Conservation (phyloP, 257 asterid species). For the Plectranthus barbatus region DNA sequence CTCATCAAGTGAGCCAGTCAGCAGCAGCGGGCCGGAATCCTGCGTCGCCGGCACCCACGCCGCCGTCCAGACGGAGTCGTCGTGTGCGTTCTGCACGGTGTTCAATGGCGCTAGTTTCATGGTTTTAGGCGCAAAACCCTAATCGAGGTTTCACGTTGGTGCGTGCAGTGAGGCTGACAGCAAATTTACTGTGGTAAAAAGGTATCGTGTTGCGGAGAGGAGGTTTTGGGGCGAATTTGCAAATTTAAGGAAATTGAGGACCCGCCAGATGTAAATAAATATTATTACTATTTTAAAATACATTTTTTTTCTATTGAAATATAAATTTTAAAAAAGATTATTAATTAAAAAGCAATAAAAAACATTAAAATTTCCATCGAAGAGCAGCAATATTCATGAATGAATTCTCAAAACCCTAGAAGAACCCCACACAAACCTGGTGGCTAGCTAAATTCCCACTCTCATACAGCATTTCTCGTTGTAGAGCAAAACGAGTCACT, state of each 20-base stretch:
- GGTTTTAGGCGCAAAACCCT: slow-evolving; percentile 24
- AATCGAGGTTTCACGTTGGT: slow-evolving; percentile 15
- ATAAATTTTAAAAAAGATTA: no score
- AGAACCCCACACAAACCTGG: slow-evolving; percentile 2
- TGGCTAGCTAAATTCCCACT: neutral
- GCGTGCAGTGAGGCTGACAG: slow-evolving; percentile 4
- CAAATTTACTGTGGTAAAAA: neutral
- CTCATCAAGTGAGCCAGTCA: slow-evolving; percentile 93
- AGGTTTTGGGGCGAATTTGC: neutral
- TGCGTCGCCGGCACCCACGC: slow-evolving; percentile 77
- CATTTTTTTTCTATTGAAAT: no score
- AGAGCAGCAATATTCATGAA: no score
- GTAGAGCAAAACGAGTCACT: no score
- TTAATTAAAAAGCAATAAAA: no score
- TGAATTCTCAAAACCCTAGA: slow-evolving; percentile 20
- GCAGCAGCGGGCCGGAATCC: slow-evolving; percentile 45
- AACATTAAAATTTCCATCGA: no score
- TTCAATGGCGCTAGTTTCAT: slow-evolving; percentile 76
- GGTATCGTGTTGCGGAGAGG: neutral
- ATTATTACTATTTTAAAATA: no score
- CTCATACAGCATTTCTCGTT: no score
- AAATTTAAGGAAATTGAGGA: neutral
- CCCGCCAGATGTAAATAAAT: neutral
- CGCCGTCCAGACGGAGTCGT: slow-evolving; percentile 88
- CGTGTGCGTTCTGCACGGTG: slow-evolving; percentile 73